Percentiles rank a stretch among this genome's conserved stretches.
Evolutionary conservation across 352 stramenopile genomes (phyloP).

Genomic region (Phytophthora syringae): DNA sequence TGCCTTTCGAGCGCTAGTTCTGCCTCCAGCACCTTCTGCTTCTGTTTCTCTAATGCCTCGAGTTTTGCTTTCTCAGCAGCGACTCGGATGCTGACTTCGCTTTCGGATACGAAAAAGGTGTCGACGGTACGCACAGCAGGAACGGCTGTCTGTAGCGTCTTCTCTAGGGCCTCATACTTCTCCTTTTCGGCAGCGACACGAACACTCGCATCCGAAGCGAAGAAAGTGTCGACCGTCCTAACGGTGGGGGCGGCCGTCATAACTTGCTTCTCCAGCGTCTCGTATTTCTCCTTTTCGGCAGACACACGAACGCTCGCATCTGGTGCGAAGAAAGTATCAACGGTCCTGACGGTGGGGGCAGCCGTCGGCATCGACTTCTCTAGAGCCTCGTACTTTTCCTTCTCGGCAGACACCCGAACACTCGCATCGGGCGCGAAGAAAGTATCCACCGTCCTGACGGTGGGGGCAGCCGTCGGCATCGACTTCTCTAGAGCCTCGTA

Average conservation of each 20-base stretch:
- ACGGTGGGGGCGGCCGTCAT: neutral
- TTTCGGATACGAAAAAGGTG: constrained; percentile 45
- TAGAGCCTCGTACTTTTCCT: too few relatives aligned
- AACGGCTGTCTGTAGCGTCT: neutral
- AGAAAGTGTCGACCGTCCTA: constrained; percentile 22
- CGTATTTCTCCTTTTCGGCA: constrained; percentile 1
- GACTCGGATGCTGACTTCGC: constrained; percentile 43
- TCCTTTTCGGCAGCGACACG: constrained; percentile 19
- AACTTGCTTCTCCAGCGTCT: constrained; percentile 1
- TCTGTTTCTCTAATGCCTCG: constrained; percentile 49
- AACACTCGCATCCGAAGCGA: constrained; percentile 18
- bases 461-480: too few relatives aligned
- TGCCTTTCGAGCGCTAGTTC: constrained; percentile 28
- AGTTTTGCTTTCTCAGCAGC: constrained; percentile 52
- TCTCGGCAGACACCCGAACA: too few relatives aligned
- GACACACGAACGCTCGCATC: constrained; percentile 4
- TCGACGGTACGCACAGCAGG: constrained; percentile 35
- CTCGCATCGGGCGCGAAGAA: too few relatives aligned
- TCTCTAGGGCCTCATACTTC: constrained; percentile 20
- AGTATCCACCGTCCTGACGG: too few relatives aligned
- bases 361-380: too few relatives aligned
- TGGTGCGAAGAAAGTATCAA: constrained; percentile 14
- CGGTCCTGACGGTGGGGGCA: constrained; percentile 11
- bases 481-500: constrained; percentile 42
- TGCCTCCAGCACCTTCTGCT: constrained; percentile 41